A percentile compares a stretch with the other conserved stretches of the same genome.
Conservation (phyloP, 192 early-diverging fungal genomes). For the Chytriomyces sp. region DNA sequence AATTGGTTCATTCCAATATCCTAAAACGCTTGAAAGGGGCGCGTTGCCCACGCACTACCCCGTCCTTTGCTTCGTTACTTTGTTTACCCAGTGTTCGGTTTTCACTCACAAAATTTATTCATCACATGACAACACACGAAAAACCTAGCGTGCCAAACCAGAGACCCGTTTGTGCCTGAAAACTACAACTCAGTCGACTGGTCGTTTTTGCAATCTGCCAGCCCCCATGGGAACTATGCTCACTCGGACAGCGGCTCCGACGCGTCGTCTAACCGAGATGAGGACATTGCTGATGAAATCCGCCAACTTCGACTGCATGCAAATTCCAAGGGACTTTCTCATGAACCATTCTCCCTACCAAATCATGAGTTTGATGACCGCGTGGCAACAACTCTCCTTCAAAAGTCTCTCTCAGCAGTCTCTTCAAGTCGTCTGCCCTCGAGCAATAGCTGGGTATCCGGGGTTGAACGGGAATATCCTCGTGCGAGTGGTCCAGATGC, state of each 20-base stretch:
- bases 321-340: background rate
- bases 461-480: too few species aligned
- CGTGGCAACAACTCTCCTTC: background rate
- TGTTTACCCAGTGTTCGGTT: background rate
- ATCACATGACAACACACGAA: background rate
- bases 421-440: too few species aligned
- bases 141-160: background rate
- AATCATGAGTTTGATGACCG: background rate
- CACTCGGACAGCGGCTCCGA: background rate
- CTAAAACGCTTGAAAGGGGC: background rate
- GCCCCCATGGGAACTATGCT: too few species aligned
- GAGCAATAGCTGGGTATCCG: too few species aligned
- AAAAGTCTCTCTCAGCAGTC: too few species aligned
- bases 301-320: background rate
- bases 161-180: background rate
- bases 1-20: background rate
- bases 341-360: background rate
- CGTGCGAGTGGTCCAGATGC: too few species aligned
- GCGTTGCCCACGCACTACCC: background rate
- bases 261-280: background rate
- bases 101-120: background rate
- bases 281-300: background rate
- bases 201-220: background rate
- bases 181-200: background rate
- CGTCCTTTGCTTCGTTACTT: background rate